A percentile compares a stretch with the other conserved stretches of the same genome.
phyloP scores from a whole-genome alignment of 2,329 filamentous ascomycete species.

The Microdochium bolleyi region DNA sequence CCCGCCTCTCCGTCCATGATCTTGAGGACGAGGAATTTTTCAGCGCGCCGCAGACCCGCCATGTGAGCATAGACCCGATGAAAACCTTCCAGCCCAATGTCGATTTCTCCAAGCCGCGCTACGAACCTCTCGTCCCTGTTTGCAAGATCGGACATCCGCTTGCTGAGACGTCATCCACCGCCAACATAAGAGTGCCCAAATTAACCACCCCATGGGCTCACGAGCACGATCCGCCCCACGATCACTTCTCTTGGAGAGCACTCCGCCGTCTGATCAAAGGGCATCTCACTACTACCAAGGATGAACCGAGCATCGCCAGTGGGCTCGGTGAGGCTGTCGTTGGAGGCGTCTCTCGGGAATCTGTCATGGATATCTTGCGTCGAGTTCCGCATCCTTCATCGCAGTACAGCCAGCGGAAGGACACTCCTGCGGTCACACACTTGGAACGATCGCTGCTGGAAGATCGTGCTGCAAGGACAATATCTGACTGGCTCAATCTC shows the following conservation, averaged over 20 bases:
- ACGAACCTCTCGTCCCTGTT: constrained; percentile 7
- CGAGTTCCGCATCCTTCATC: background rate
- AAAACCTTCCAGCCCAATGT: constrained; percentile 4
- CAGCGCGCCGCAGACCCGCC: constrained; percentile 13
- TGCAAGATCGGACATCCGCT: constrained; percentile 1
- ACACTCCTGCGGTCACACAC: background rate
- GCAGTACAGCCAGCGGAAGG: background rate
- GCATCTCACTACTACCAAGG: background rate
- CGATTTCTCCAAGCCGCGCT: constrained; percentile 1
- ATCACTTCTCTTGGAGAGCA: constrained; percentile 7
- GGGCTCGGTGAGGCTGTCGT: background rate
- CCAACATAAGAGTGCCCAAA: constrained; percentile 1
- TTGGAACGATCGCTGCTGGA: background rate
- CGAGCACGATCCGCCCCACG: constrained; percentile 3
- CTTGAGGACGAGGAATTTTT: constrained; percentile 15
- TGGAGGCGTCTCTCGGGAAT: background rate
- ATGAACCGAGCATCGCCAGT: background rate
- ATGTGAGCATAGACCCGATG: constrained; percentile 7
- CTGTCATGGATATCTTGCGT: background rate
- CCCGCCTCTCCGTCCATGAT: background rate
- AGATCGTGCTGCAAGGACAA: constrained; percentile 2
- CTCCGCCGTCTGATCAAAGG: constrained; percentile 3
- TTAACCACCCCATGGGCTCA: constrained; percentile 4
- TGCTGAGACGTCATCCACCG: background rate
- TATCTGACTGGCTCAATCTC: constrained; percentile 1